Base-by-base conservation (phyloP, 225 moss, liverwort and hornwort species). In the Sphagnum tenellum region DNA sequence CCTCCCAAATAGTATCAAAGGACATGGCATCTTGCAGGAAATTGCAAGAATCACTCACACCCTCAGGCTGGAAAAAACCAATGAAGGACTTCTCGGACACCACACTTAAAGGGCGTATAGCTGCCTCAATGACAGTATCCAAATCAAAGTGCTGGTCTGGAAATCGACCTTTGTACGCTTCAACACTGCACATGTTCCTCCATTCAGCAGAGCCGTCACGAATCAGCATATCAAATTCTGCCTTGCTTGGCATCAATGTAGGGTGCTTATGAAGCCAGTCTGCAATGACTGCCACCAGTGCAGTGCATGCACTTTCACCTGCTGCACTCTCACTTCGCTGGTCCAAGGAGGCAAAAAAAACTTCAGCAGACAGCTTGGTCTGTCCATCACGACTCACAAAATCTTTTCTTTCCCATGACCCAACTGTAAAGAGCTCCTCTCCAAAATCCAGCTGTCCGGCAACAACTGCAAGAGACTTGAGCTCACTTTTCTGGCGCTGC, bases 241-340 rank as follows among this genome's bases (percentile, higher is more conserved):
- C 90, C 82, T 90, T 98, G 76, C 93, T 89, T 4, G 93, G 98
- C 69, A 89, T 90, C 51, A 93, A 79, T 49, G 81, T 81, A 57
- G 98, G 93, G 76, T 98, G 88, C 53, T 76, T 89, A 3, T 93
- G 89, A 60, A 98, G 66, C 98, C 98, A 98, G 63, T 98, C 89
- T 12, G 93, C 93, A 60, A 98, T 89, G 4, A 98, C 98, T 50
- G 87, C 98, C 51, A 88, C 98, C 13, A 98, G 87, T 13, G 98
- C 93, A 12, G 90, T 98, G 59, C 98, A 98, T 53, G 98, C 98
- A 74, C 98, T 90, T 56, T 93, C 90, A 45, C 98, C 98, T 47
- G 98, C 93, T 50, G 98, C 98, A 60, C 93, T 98, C 76, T 98
- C 98, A 72, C 98, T 98, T 2, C 98, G 98, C 73, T 98, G 98